Conservation (phyloP, 1,284 basidiomycete genomes). For the Grifola frondosa region DNA sequence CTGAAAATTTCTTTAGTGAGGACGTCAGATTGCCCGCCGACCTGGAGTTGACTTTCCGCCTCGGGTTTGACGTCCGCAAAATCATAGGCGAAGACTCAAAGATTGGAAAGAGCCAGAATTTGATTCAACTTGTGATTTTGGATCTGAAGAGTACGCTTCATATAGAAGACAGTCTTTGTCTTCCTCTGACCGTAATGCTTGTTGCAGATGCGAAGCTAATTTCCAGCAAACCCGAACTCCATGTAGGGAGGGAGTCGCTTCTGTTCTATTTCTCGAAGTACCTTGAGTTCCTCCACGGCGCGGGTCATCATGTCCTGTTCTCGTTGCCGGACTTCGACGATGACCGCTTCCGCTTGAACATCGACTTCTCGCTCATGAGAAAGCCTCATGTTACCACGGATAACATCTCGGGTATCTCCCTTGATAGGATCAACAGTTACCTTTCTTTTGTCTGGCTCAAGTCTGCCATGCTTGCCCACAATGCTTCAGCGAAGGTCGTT, state of each 20-base stretch:
- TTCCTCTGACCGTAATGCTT: neutral
- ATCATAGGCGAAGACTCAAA: slow-evolving; percentile 22
- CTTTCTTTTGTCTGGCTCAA: slow-evolving; percentile 29
- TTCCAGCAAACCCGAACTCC: slow-evolving; percentile 8
- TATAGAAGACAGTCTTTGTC: too few species aligned
- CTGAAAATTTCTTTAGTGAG: too few species aligned
- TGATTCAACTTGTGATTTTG: slow-evolving; percentile 27
- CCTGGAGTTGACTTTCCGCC: slow-evolving; percentile 20
- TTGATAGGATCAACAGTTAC: slow-evolving; percentile 30
- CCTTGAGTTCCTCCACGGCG: slow-evolving; percentile 19
- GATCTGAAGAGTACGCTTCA: slow-evolving; percentile 10
- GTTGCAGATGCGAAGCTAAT: slow-evolving; percentile 10
- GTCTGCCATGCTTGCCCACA: slow-evolving; percentile 22
- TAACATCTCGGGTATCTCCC: slow-evolving; percentile 24
- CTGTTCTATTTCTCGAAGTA: slow-evolving; percentile 23
- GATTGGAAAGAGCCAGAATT: slow-evolving; percentile 21
- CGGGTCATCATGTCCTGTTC: slow-evolving; percentile 26
- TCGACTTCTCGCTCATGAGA: slow-evolving; percentile 27
- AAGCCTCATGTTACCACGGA: slow-evolving; percentile 16
- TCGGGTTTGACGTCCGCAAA: slow-evolving; percentile 17
- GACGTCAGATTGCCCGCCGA: slow-evolving; percentile 3
- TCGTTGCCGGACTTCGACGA: slow-evolving; percentile 33
- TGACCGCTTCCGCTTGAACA: slow-evolving; percentile 14
- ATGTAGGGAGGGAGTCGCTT: slow-evolving; percentile 9
- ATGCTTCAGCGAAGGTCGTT: slow-evolving; percentile 9